Evolutionary conservation across 2,329 filamentous ascomycete genomes (phyloP).

Genomic region (Orbilia brochopaga): DNA sequence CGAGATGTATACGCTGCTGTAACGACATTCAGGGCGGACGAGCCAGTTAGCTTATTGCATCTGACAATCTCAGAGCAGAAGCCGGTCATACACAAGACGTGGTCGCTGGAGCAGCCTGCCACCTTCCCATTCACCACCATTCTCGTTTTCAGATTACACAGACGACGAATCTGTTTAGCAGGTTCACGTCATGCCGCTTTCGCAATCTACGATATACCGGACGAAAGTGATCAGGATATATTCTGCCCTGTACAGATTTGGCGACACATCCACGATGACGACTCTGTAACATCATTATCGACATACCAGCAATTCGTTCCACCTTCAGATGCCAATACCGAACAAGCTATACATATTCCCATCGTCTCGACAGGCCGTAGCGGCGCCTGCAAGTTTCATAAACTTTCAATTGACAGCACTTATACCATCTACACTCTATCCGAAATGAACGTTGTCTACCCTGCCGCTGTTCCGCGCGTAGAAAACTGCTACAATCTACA

Average conservation of each 20-base stretch:
- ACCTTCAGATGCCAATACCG: too few relatives aligned
- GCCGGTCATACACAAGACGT: not conserved
- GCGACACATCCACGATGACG: conserved; percentile 51
- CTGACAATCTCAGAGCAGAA: not conserved
- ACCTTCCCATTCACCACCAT: conserved; percentile 42
- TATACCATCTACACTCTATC: conserved; percentile 4
- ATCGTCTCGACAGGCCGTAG: conserved; percentile 51
- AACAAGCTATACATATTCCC: too few relatives aligned
- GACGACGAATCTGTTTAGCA: conserved; percentile 14
- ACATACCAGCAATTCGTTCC: not conserved
- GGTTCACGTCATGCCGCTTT: conserved; percentile 44
- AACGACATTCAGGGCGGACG: conserved; percentile 35
- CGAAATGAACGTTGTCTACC: conserved; percentile 23
- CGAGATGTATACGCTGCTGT: conserved; percentile 23
- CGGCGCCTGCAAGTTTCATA: conserved; percentile 48
- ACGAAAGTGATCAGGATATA: not conserved
- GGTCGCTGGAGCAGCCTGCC: conserved; percentile 26
- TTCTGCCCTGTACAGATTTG: conserved; percentile 24
- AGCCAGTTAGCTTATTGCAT: conserved; percentile 17
- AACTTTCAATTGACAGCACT: conserved; percentile 1
- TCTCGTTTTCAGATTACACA: conserved; percentile 4
- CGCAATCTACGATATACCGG: conserved; percentile 24
- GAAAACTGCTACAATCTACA: conserved; percentile 29
- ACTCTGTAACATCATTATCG: conserved; percentile 51
- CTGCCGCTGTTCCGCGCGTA: conserved; percentile 26